Evolutionary conservation across 2,329 filamentous ascomycete genomes (phyloP).

Genomic region (Allantophomopsis lycopodina): DNA sequence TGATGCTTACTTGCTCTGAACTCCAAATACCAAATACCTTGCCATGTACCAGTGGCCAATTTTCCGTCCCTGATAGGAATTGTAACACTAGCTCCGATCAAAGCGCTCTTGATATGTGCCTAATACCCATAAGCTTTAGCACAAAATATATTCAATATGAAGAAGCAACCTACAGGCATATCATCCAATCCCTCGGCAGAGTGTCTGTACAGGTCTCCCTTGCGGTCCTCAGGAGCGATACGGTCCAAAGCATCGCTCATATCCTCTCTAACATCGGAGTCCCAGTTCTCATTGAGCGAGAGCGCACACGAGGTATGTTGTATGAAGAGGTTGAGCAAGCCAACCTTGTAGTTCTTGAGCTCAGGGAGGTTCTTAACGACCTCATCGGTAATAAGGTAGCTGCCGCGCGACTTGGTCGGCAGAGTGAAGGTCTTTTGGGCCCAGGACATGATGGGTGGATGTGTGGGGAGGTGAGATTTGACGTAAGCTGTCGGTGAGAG

Average conservation of each 20-base stretch:
- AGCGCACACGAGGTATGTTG: conserved; percentile 92
- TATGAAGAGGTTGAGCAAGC: conserved; percentile 77
- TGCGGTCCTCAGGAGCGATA: conserved; percentile 71
- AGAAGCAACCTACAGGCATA: conserved; percentile 57
- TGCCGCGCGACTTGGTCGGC: conserved; percentile 63
- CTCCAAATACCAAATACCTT: conserved; percentile 89
- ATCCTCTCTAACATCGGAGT: conserved; percentile 72
- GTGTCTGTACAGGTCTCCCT: conserved; percentile 71
- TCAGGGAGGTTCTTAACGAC: conserved; percentile 63
- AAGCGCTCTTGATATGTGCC: conserved; percentile 85
- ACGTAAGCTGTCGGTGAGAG: conserved; percentile 17
- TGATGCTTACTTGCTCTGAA: conserved; percentile 61
- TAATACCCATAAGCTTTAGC: conserved; percentile 17
- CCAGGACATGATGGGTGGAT: conserved; percentile 46
- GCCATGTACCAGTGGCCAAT: conserved; percentile 61
- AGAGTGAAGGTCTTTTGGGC: conserved; percentile 76
- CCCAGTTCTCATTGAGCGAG: conserved; percentile 86
- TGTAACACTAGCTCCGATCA: conserved; percentile 79
- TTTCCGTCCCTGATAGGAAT: conserved; percentile 83
- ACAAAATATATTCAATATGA: neutral
- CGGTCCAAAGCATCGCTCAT: conserved; percentile 91
- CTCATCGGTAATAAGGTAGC: conserved; percentile 77
- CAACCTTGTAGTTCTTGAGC: conserved; percentile 70
- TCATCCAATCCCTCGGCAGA: conserved; percentile 81
- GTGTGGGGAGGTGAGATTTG: conserved; percentile 6